Conservation (phyloP, 192 early-diverging fungal species). For the Podila verticillata region DNA sequence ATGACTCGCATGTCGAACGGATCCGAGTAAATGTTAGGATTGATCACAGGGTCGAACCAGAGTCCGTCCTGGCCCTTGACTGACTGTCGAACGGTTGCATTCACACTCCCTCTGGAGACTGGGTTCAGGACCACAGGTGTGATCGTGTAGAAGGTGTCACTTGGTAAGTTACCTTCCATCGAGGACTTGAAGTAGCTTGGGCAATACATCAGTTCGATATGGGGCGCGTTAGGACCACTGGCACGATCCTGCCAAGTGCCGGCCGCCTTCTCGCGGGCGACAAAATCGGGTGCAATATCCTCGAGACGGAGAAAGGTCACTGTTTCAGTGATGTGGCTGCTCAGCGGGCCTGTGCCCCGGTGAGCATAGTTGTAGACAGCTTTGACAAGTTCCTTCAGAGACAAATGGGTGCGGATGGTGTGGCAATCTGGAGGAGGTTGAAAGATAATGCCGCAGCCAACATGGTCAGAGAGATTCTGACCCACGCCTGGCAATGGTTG, state of each 20-base stretch:
- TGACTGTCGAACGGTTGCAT: not conserved
- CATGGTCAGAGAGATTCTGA: not conserved
- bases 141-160: not conserved
- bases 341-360: not conserved
- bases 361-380: not conserved
- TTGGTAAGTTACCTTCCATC: not conserved
- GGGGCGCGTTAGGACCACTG: not conserved
- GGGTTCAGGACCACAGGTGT: not conserved
- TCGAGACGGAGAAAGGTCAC: not conserved
- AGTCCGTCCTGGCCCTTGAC: not conserved
- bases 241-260: not conserved
- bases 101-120: not conserved
- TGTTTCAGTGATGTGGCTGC: not conserved
- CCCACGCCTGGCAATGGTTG: not conserved
- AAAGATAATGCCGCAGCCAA: not conserved
- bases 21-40: not conserved
- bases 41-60: not conserved
- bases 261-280: not conserved
- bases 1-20: not conserved
- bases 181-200: not conserved
- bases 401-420: not conserved
- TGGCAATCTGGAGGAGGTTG: not conserved
- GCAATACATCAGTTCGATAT: not conserved
- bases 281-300: not conserved
- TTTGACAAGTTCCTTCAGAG: not conserved